phyloP scores from a whole-genome alignment of 139 green algal genomes.

The Desmodesmus armatus region DNA sequence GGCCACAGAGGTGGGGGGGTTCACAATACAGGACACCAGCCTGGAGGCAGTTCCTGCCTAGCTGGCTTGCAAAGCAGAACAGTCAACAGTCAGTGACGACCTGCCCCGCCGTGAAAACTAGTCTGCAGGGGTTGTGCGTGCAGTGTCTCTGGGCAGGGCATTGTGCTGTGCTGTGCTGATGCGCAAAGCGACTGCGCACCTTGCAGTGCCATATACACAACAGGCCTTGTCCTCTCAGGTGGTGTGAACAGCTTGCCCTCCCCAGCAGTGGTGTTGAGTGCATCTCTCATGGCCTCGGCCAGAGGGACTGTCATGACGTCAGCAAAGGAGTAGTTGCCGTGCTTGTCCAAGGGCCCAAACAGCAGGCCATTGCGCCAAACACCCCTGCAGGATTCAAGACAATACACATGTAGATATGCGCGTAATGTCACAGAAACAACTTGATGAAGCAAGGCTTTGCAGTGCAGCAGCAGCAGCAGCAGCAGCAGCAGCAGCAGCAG shows the following conservation, averaged over 20 bases:
- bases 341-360: constrained; percentile 54
- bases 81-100: too few species aligned
- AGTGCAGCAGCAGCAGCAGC: constrained; percentile 7
- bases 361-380: constrained; percentile 65
- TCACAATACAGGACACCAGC: too few species aligned
- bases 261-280: neutral
- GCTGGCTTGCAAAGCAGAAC: too few species aligned
- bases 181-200: neutral
- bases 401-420: too few species aligned
- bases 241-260: constrained; percentile 4
- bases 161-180: neutral
- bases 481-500: neutral
- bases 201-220: constrained; percentile 49
- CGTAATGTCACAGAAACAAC: too few species aligned
- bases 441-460: too few species aligned
- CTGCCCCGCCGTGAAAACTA: too few species aligned
- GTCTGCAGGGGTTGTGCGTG: too few species aligned
- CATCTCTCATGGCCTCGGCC: constrained; percentile 40
- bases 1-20: too few species aligned
- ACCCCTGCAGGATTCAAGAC: constrained; percentile 29
- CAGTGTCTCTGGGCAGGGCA: too few species aligned
- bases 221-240: constrained; percentile 33
- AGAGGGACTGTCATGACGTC: constrained; percentile 61
- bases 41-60: too few species aligned
- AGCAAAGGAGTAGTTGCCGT: constrained; percentile 51